Conservation (phyloP, 108 stramenopile species). For the Stephanodiscus minutulus region DNA sequence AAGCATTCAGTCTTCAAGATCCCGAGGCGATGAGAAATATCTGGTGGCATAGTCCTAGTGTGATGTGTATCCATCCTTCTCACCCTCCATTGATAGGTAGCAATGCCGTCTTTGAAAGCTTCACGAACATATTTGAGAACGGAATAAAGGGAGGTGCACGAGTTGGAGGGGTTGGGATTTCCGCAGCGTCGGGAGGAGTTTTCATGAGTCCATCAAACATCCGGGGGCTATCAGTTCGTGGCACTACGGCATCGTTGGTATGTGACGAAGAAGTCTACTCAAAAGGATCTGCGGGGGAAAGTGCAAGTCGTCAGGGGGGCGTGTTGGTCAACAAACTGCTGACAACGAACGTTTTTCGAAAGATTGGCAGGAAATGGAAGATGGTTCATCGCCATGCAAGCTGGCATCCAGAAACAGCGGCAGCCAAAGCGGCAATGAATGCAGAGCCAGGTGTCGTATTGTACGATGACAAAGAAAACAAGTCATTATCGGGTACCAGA, state of each 20-base stretch:
- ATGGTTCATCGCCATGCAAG: slow-evolving; percentile 84
- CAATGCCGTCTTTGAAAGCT: slow-evolving; percentile 63
- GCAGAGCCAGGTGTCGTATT: slow-evolving; percentile 33
- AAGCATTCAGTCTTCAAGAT: slow-evolving; percentile 74
- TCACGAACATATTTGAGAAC: slow-evolving; percentile 72
- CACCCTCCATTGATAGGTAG: slow-evolving; percentile 68
- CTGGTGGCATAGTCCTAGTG: slow-evolving; percentile 71
- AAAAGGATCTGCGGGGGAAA: slow-evolving; percentile 60
- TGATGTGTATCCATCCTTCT: slow-evolving; percentile 82
- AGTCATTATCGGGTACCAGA: neutral
- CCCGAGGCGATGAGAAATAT: slow-evolving; percentile 66
- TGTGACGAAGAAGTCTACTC: slow-evolving; percentile 84
- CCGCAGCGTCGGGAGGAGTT: slow-evolving; percentile 10
- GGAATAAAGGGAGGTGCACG: slow-evolving; percentile 30
- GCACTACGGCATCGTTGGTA: slow-evolving; percentile 74
- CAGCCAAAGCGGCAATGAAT: slow-evolving; percentile 64
- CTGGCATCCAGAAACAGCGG: slow-evolving; percentile 80
- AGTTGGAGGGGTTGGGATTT: slow-evolving; percentile 18
- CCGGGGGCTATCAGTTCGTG: slow-evolving; percentile 66
- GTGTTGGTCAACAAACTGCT: slow-evolving; percentile 71
- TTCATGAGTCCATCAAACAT: slow-evolving; percentile 79
- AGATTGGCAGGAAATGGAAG: slow-evolving; percentile 77
- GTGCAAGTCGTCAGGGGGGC: slow-evolving; percentile 40
- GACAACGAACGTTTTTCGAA: slow-evolving; percentile 86
- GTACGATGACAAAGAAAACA: slow-evolving; percentile 26